These are phyloP conservation scores for Leptoxyphium fumago DNA, from an alignment of 2,329 filamentous ascomycete species.

Conservation along the genomic window DNA sequence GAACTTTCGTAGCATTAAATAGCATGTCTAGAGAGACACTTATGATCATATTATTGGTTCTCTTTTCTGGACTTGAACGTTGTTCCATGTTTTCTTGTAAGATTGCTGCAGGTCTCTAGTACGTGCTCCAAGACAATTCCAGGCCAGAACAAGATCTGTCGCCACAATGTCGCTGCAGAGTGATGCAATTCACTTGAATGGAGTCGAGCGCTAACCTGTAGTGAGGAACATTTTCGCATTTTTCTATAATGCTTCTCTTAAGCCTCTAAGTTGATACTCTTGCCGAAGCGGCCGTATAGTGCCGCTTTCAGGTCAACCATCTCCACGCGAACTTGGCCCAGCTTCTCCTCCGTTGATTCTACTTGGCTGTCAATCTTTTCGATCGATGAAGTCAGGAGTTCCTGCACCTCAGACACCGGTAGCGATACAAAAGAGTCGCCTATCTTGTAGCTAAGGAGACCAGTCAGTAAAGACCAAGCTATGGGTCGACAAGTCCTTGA, in stretches of 20 bases:
- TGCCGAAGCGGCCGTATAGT: conserved; percentile 85
- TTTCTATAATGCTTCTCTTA: conserved; percentile 25
- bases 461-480: conserved; percentile 1
- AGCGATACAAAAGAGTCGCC: conserved; percentile 90
- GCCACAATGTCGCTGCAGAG: too few relatives aligned
- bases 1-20: too few relatives aligned
- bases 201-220: too few relatives aligned
- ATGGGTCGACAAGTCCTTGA: not conserved
- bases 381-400: conserved; percentile 60
- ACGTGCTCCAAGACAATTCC: too few relatives aligned
- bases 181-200: too few relatives aligned
- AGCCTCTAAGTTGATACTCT: conserved; percentile 92
- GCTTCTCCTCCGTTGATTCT: conserved; percentile 57
- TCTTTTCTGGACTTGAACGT: too few relatives aligned
- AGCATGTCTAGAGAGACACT: too few relatives aligned
- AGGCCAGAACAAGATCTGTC: too few relatives aligned
- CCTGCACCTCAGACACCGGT: conserved; percentile 69
- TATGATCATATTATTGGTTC: too few relatives aligned
- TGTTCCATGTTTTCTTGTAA: too few relatives aligned
- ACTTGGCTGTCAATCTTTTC: conserved; percentile 66
- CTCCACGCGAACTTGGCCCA: conserved; percentile 63
- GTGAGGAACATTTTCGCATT: too few relatives aligned
- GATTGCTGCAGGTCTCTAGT: too few relatives aligned
- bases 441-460: conserved; percentile 65
- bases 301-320: conserved; percentile 83